Evolutionary conservation across 2,329 filamentous ascomycete genomes (phyloP).

Genomic region (Apiospora koreana): DNA sequence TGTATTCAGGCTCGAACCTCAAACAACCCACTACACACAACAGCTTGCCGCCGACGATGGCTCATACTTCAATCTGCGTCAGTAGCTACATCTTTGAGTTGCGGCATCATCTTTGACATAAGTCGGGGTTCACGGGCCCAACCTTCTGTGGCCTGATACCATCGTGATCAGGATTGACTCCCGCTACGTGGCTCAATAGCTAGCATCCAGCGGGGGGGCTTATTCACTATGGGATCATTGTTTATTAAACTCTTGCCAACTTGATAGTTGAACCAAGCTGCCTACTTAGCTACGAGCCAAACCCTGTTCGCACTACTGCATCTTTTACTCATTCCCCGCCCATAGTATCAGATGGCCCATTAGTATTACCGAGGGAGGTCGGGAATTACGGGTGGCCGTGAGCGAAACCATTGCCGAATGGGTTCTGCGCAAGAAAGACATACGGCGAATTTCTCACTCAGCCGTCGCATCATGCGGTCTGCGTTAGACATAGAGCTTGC

Average conservation of each 20-base stretch:
- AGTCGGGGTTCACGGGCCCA: neutral
- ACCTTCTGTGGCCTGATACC: neutral
- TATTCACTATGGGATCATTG: conserved; percentile 5
- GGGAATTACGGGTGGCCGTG: neutral
- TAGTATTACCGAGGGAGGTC: neutral
- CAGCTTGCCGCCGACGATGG: neutral
- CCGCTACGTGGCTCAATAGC: neutral
- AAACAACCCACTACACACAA: neutral
- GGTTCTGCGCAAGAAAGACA: neutral
- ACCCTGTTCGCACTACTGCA: too few relatives aligned
- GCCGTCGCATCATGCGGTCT: neutral
- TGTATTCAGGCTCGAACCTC: neutral
- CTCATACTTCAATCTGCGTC: neutral
- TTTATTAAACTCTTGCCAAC: neutral
- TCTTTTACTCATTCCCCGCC: neutral
- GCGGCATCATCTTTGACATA: neutral
- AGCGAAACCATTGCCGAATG: too few relatives aligned
- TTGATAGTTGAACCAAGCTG: neutral
- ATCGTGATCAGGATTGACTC: conserved; percentile 1
- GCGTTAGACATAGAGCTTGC: neutral
- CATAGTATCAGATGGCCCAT: neutral
- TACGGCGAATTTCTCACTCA: neutral
- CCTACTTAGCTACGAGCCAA: neutral
- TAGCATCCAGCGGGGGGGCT: neutral
- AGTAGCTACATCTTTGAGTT: neutral